phyloP scores from a whole-genome alignment of 2,329 filamentous ascomycete genomes.

The Cyclaneusma minus region DNA sequence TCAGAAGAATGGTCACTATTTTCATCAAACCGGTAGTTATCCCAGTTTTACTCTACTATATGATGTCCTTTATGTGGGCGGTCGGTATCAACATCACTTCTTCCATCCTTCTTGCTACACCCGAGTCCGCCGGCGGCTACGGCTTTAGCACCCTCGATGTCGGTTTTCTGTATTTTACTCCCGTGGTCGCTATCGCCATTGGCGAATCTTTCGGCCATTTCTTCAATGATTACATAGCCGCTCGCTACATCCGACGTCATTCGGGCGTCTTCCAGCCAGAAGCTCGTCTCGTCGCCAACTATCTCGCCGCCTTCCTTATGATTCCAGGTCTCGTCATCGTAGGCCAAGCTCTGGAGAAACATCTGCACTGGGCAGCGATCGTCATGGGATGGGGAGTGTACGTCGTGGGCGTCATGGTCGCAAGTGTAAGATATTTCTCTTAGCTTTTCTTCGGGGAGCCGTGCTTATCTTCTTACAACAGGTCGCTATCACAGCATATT shows the following conservation, averaged over 20 bases:
- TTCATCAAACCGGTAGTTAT: slow-evolving; percentile 8
- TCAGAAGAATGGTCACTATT: no score
- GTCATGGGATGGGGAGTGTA: slow-evolving; percentile 9
- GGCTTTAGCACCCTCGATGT: slow-evolving; percentile 8
- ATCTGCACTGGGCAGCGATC: slow-evolving; percentile 7
- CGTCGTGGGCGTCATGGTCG: slow-evolving; percentile 1
- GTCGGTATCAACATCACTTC: slow-evolving; percentile 14
- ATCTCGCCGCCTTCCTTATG: slow-evolving; percentile 8
- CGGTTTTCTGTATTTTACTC: slow-evolving; percentile 15
- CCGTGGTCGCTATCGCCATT: slow-evolving; percentile 12
- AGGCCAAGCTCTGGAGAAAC: slow-evolving; percentile 8
- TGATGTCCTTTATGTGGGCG: slow-evolving; percentile 11
- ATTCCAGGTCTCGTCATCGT: slow-evolving; percentile 10
- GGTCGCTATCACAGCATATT: slow-evolving; percentile 9
- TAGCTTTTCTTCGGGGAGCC: no score
- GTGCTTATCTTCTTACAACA: slow-evolving; percentile 9
- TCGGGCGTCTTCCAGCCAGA: slow-evolving; percentile 10
- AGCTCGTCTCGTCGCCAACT: slow-evolving; percentile 4
- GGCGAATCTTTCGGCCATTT: slow-evolving; percentile 15
- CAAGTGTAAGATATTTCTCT: no score
- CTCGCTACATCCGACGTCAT: slow-evolving; percentile 10
- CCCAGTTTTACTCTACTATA: slow-evolving; percentile 10
- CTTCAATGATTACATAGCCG: slow-evolving; percentile 15
- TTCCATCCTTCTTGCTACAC: slow-evolving; percentile 11
- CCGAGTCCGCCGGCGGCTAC: slow-evolving; percentile 9